Evolutionary conservation across 176 grass and related monocot genomes (phyloP).

Genomic region (Puya raimondii): DNA sequence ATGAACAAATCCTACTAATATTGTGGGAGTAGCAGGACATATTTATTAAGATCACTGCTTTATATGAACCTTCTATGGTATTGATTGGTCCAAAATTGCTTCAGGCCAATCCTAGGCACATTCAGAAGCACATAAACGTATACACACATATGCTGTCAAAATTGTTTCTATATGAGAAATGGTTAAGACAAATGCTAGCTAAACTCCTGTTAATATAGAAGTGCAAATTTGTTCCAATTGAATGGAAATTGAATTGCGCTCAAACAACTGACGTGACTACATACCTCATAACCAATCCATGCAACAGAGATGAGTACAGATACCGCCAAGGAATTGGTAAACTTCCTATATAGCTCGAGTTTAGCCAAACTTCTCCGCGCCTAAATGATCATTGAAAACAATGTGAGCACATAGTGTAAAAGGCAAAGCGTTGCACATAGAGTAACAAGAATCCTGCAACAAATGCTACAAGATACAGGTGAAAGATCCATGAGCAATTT

Average conservation of each 20-base stretch:
- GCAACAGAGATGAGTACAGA: slow-evolving; percentile 91
- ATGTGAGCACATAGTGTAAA: background rate
- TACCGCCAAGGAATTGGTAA: slow-evolving; percentile 80
- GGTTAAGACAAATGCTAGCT: too few species aligned
- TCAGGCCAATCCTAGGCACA: too few species aligned
- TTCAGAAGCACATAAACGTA: too few species aligned
- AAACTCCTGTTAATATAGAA: too few species aligned
- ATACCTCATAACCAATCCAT: slow-evolving; percentile 99
- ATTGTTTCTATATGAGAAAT: too few species aligned
- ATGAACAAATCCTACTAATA: too few species aligned
- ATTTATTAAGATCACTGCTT: too few species aligned
- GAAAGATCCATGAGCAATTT: background rate
- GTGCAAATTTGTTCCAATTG: too few species aligned
- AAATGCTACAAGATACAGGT: background rate
- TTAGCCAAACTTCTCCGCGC: slow-evolving; percentile 88
- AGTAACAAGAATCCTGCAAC: background rate
- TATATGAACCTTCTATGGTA: too few species aligned
- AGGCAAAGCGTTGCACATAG: slow-evolving; percentile 5
- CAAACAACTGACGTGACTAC: slow-evolving; percentile 16
- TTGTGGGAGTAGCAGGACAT: too few species aligned
- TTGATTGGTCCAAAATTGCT: too few species aligned
- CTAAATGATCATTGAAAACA: slow-evolving; percentile 36
- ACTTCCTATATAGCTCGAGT: slow-evolving; percentile 95
- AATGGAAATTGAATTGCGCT: background rate
- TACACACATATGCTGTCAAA: too few species aligned